Percentiles rank a stretch among this genome's conserved stretches.
phyloP scores from a whole-genome alignment of 2,329 filamentous ascomycete genomes.

The Neonectria punicea region DNA sequence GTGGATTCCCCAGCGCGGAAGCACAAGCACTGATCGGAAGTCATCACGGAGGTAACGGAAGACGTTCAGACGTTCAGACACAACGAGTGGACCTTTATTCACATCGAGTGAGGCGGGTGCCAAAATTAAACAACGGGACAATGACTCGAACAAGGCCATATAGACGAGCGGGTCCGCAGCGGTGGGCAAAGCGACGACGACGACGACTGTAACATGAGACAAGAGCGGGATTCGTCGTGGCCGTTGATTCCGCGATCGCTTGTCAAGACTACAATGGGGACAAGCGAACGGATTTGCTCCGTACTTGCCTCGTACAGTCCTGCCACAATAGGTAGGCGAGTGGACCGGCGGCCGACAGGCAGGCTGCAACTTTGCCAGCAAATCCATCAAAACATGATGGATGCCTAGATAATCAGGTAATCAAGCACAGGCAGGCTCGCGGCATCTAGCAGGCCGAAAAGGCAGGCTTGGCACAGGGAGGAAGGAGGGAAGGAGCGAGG shows the following conservation, averaged over 20 bases:
- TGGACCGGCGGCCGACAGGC: not conserved
- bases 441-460: slow-evolving; percentile 8
- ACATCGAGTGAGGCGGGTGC: not conserved
- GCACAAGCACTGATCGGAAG: not conserved
- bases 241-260: slow-evolving; percentile 2
- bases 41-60: not conserved
- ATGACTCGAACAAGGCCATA: not conserved
- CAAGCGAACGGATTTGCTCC: not conserved
- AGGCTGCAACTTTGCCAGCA: not conserved
- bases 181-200: not conserved
- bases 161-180: not conserved
- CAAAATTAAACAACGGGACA: not conserved
- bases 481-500: not conserved
- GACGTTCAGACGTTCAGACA: not conserved
- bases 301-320: not conserved
- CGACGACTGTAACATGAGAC: not conserved
- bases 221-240: not conserved
- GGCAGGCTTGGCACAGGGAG: slow-evolving; percentile 8
- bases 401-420: not conserved
- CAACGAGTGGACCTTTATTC: not conserved
- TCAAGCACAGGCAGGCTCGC: not conserved
- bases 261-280: not conserved
- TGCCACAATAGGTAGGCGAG: not conserved
- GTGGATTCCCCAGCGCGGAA: not conserved
- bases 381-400: not conserved